A percentile compares a stretch with the other conserved stretches of the same genome.
Conservation (phyloP, 176 grass and related monocot species). For the Avena atlantica region DNA sequence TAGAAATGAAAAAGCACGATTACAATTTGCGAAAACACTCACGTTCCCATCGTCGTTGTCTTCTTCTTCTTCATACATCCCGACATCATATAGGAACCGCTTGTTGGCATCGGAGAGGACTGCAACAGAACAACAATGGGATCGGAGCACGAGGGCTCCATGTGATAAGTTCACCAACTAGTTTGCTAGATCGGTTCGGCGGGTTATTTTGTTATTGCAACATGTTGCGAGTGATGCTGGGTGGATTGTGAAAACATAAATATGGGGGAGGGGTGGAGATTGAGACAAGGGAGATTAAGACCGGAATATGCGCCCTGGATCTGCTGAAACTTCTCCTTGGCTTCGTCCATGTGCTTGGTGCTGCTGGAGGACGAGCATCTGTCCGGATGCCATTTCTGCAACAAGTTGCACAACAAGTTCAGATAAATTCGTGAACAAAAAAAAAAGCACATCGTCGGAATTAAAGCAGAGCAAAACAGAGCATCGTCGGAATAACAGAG, state of each 20-base stretch:
- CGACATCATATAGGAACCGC: slow-evolving; percentile 93
- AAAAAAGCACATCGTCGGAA: background rate
- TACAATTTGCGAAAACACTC: slow-evolving; percentile 27
- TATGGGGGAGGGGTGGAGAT: background rate
- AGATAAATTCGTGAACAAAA: background rate
- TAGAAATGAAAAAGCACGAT: background rate
- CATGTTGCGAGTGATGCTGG: background rate
- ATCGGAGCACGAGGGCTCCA: slow-evolving; percentile 52
- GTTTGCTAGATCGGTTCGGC: slow-evolving; percentile 19
- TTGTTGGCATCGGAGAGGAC: slow-evolving; percentile 90
- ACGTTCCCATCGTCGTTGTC: slow-evolving; percentile 44
- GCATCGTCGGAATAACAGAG: background rate
- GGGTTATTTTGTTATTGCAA: slow-evolving; percentile 1
- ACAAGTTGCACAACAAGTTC: background rate
- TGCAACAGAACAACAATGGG: slow-evolving; percentile 63
- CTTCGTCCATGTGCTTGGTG: slow-evolving; percentile 64
- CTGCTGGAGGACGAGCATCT: slow-evolving; percentile 75
- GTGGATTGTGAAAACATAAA: slow-evolving; percentile 35
- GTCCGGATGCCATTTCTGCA: slow-evolving; percentile 96
- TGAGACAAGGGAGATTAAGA: slow-evolving; percentile 43
- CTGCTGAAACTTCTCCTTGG: slow-evolving; percentile 97
- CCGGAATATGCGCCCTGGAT: slow-evolving; percentile 91
- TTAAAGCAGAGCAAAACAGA: background rate
- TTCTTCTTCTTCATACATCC: slow-evolving; percentile 78
- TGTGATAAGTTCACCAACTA: slow-evolving; percentile 55